phyloP scores from a whole-genome alignment of 371 early-diverging fungal species.

The Haplosporangium sp. region DNA sequence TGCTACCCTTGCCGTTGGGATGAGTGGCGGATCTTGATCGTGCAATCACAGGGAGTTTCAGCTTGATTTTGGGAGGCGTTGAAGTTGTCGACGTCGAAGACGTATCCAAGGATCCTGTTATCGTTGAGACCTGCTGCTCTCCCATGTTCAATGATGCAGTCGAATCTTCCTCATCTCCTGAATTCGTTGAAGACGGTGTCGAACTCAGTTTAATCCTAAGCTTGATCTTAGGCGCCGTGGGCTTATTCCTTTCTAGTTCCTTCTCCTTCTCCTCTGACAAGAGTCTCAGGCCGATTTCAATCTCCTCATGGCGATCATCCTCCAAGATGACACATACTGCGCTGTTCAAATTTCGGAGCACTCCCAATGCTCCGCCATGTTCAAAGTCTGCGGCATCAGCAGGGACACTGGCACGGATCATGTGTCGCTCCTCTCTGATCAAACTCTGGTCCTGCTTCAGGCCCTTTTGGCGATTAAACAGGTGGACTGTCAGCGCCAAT shows the following conservation, averaged over 20 bases:
- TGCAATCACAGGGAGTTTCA: no score
- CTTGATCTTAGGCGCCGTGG: slow-evolving; percentile 29
- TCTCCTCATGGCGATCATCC: background rate
- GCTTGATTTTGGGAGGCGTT: background rate
- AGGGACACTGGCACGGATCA: slow-evolving; percentile 46
- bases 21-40: no score
- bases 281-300: background rate
- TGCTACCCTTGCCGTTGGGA: no score
- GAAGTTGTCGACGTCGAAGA: background rate
- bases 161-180: slow-evolving; percentile 38
- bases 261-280: slow-evolving; percentile 17
- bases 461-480: slow-evolving; percentile 31
- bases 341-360: slow-evolving; percentile 26
- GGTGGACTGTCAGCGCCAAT: slow-evolving; percentile 25
- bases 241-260: background rate
- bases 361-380: slow-evolving; percentile 19
- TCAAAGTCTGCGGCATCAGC: slow-evolving; percentile 12
- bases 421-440: slow-evolving; percentile 38
- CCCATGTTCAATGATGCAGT: background rate
- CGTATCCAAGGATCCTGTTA: background rate
- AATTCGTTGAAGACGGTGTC: slow-evolving; percentile 23
- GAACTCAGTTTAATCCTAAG: slow-evolving; percentile 44
- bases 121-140: slow-evolving; percentile 21
- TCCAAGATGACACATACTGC: slow-evolving; percentile 7
- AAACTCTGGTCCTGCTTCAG: slow-evolving; percentile 33